Percentiles rank a stretch among this genome's conserved stretches.
These are phyloP conservation scores for Sherardia arvensis DNA, from an alignment of 257 asterid genomes.

Conservation along the genomic window DNA sequence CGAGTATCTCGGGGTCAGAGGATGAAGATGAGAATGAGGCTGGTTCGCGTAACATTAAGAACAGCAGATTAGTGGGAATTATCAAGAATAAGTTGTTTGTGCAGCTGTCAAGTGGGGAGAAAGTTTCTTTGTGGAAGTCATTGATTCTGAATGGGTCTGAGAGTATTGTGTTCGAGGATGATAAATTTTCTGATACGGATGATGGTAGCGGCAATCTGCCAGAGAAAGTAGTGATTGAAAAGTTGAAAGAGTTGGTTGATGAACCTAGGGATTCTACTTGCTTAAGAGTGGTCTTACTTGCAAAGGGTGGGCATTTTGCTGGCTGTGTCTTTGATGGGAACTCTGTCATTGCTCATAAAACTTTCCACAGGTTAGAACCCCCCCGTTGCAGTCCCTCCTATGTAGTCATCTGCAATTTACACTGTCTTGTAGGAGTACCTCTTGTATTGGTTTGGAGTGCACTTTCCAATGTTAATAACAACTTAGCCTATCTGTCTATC, in stretches of 20 bases:
- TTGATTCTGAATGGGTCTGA: constrained; percentile 59
- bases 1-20: constrained; percentile 94
- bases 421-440: neutral
- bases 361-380: constrained; percentile 96
- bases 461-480: neutral
- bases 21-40: constrained; percentile 64
- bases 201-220: constrained; percentile 31
- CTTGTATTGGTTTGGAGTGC: neutral
- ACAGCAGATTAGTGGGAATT: constrained; percentile 29
- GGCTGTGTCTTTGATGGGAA: constrained; percentile 93
- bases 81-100: constrained; percentile 49
- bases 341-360: constrained; percentile 75
- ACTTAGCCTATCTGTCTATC: too few species aligned
- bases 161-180: constrained; percentile 40
- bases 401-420: neutral
- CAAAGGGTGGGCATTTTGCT: constrained; percentile 95
- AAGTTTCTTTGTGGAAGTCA: constrained; percentile 61
- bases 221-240: constrained; percentile 51
- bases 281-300: constrained; percentile 80
- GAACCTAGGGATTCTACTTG: constrained; percentile 63
- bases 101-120: constrained; percentile 62
- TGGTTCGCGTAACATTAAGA: constrained; percentile 20
- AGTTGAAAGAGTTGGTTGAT: constrained; percentile 47
- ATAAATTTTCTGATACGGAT: constrained; percentile 31
- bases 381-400: neutral